These are phyloP conservation scores for Rhizoclosmatium sp. DNA, from an alignment of 192 early-diverging fungal species.

Conservation along the genomic window DNA sequence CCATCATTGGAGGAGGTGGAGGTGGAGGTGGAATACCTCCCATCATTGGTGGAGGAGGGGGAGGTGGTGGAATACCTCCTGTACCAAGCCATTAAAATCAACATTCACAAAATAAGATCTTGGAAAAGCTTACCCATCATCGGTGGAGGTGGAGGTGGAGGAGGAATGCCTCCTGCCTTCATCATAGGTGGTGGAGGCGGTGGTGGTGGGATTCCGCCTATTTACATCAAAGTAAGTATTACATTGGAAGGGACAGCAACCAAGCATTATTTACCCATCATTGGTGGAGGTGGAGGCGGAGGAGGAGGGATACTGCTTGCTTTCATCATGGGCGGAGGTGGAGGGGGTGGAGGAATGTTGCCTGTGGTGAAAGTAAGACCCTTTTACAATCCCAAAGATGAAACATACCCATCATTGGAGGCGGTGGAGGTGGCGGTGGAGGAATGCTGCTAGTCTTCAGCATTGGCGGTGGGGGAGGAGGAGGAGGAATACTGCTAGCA, in stretches of 20 bases:
- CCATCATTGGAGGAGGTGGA: constrained; percentile 46
- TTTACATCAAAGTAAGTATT: constrained; percentile 13
- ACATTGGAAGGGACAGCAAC: neutral
- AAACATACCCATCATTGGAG: constrained; percentile 11
- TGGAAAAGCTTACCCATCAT: constrained; percentile 2
- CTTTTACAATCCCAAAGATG: neutral
- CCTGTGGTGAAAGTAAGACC: neutral
- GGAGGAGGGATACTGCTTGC: constrained; percentile 18
- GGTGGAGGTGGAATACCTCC: constrained; percentile 42
- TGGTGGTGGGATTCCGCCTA: constrained; percentile 33
- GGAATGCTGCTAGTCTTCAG: constrained; percentile 4
- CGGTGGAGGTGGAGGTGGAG: constrained; percentile 49
- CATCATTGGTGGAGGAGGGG: constrained; percentile 48
- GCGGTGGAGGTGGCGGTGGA: constrained; percentile 23
- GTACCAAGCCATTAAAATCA: constrained; percentile 22
- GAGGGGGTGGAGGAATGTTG: constrained; percentile 27
- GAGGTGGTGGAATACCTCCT: constrained; percentile 35
- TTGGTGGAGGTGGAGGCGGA: constrained; percentile 40
- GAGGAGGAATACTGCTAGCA: neutral
- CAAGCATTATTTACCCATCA: constrained; percentile 11
- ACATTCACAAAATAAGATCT: neutral
- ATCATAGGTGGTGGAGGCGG: constrained; percentile 48
- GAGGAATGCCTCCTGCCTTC: constrained; percentile 36
- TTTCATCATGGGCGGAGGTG: constrained; percentile 31
- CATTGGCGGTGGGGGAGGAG: neutral